Evolutionary conservation across 2,329 filamentous ascomycete species (phyloP), one percentile per base, ranked within the genome.

Genomic region (Colletotrichum cordylinicola): DNA sequence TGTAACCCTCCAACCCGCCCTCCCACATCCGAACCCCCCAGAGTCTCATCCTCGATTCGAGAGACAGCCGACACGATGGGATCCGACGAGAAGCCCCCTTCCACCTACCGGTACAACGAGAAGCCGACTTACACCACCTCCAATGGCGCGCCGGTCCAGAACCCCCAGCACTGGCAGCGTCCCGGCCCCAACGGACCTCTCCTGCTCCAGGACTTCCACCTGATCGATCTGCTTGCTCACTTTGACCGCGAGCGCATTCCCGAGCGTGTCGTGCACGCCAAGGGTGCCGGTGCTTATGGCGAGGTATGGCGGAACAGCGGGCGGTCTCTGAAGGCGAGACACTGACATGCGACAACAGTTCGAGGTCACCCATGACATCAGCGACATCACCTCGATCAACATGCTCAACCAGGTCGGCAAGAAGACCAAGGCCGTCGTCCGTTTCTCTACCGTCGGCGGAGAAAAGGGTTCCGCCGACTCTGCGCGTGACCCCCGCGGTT

Each of bases 371-470:
- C 79, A 86, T 61, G 81, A 83, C 3, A 86, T 91, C 70, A 87
- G 89, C n/a, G 90, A 93, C 70, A 80, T 93, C 52, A 91, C 87
- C 8, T 84, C 85, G 3, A 89, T 90, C 37, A 82, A 86, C 70
- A 86, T 90, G 72, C 90, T 92, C 80, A 89, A 86, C 80, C 86
- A 90, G 72, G 87, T 91, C 69, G 94, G 93, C 79, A 95, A 95
- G 86, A 91, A 91, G 83, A 94, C 93, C 64, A 91, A 93, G 18
- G 84, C 93, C 77, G 89, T 93, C 2, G 89, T 90, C 58, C 91
- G 94, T 6, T 95, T 96, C 84, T 95, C 93, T 0, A 96, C 94
- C 2, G 94, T 95, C 6, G 93, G 93, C 81, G 93, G 93, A 75
- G 93, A 95, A 83, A 91, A 91, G 74, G 93, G 93, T 8, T 94